Evolutionary conservation across 495 filamentous ascomycete genomes (phyloP), one percentile per base, ranked within the genome.

Genomic region (Cladorrhinum samala): DNA sequence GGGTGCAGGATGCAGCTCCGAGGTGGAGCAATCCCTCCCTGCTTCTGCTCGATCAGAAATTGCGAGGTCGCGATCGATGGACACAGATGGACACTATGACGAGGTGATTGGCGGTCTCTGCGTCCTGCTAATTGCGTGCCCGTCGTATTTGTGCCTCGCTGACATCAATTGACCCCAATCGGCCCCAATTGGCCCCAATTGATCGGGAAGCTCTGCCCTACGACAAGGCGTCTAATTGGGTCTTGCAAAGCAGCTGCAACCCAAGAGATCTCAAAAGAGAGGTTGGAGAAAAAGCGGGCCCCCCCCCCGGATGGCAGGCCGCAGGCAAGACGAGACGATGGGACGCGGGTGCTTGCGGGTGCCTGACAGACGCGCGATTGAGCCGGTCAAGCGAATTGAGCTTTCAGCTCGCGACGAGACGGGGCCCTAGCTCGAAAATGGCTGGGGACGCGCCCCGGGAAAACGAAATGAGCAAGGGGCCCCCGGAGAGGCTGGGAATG

Each of bases 391-490:
- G 55, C 21, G 50, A 44, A 46, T 6, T 23, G 20, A 6, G 30
- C 36, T 63, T 65, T 67, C 65, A 67, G 65, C 65, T 67, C 48
- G 20, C 53, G 30, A 63, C 54, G 48, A 43, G 52, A 51, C 47
- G 59, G 59, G 54, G 59, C 48, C 42, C 64, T 58, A 62, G 59
- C 60, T 64, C 50, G n/a, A 14, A 59, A 56, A 38, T 46, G 56
- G 62, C 46, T 44, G 48, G 59, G 61, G 57, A 57, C 64, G 62
- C 53, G 44, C 54, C 45, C 40, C 50, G 55, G 33, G 44, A 46
- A 47, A 42, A 50, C 51, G 23, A 19, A 53, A 48, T 52, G 53
- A 50, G 58, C 57, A 49, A 49, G 55, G 58, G 23, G 23, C 21
- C 47, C 17, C 55, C 56, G 46, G 17, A 46, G 54, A 49, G 30